Evolutionary conservation across 345 rosid genomes (phyloP), one percentile per base, ranked within the genome.

Genomic region (Citrus glauca): DNA sequence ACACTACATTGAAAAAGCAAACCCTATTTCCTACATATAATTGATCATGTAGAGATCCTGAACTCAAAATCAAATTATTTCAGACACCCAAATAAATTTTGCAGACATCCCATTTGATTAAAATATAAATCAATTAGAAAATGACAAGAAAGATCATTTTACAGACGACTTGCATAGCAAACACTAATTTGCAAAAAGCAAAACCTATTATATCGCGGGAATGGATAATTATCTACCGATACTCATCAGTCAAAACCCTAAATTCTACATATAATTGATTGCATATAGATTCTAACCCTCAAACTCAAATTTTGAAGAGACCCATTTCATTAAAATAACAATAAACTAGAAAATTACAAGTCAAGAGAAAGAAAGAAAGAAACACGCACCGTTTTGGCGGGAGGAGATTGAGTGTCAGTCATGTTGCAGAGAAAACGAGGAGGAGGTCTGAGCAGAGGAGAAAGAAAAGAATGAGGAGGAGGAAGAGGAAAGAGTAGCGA

Each of bases 381-480:
- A 71, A 69, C 1, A 40, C 76, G 48, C 67, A 86, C 97, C 87
- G 94, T 92, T 75, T 89, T 87, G 38, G 79, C 6, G 64, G 91
- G 80, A 45, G 89, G 56, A 17, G 88, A 82, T 0, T 77, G 87
- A 42, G 77, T 28, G 9, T n/a, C 28, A 78, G 86, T 69, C 95
- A 90, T 90, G 71, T 88, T 78, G 13, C 80, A 72, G 35, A 85
- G 42, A 78, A 79, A 61, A 81, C 79, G 66, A 70, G 72, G 87
- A 73, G 71, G 77, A 88, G 73, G 74, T 78, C 81, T 73, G 82
- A 82, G 79, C 84, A 79, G 73, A 90, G 83, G 69, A 80, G 48
- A 78, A 86, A 82, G 77, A 89, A 77, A 62, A 85, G 79, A 81
- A 84, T 20, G 80, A 91, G 79, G 69, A 79, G 50, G 68, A 84